phyloP scores from a whole-genome alignment of 306 rosid genomes.

The Inga oerstediana region DNA sequence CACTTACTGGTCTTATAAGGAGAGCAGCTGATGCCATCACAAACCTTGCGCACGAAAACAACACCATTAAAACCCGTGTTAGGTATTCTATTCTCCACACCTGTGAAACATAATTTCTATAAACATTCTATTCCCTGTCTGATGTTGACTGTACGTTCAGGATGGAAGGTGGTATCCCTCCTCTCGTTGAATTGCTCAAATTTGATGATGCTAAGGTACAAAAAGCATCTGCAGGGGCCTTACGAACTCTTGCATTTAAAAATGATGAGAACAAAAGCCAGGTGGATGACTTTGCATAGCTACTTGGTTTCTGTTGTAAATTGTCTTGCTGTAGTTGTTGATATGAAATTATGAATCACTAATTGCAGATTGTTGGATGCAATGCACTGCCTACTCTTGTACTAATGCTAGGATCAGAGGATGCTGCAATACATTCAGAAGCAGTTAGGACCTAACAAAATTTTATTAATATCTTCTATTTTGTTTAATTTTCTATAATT shows the following conservation, averaged over 20 bases:
- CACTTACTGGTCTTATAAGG: conserved; percentile 47
- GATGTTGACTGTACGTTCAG: conserved; percentile 38
- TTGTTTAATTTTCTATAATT: background rate
- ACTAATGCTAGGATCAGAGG: conserved; percentile 66
- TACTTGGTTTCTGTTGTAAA: background rate
- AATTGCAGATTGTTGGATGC: conserved; percentile 66
- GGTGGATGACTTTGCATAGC: conserved; percentile 40
- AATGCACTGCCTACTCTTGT: conserved; percentile 68
- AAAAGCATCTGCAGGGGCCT: conserved; percentile 69
- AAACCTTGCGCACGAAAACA: conserved; percentile 65
- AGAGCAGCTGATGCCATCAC: conserved; percentile 66
- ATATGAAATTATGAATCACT: conserved; percentile 17
- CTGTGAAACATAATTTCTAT: background rate
- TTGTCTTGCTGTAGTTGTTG: conserved; percentile 17
- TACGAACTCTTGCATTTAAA: conserved; percentile 65
- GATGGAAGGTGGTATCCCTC: conserved; percentile 72
- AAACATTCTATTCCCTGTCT: background rate
- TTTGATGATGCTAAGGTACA: conserved; percentile 57
- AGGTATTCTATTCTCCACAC: conserved; percentile 43
- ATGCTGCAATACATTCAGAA: conserved; percentile 57
- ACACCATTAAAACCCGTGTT: conserved; percentile 50
- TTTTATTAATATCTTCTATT: conserved; percentile 2
- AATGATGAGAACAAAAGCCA: conserved; percentile 61
- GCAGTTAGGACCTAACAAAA: conserved; percentile 50
- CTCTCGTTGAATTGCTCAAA: conserved; percentile 71